A percentile compares a stretch with the other conserved stretches of the same genome.
Conservation (phyloP, 495 filamentous ascomycete species). For the Neurospora africana region DNA sequence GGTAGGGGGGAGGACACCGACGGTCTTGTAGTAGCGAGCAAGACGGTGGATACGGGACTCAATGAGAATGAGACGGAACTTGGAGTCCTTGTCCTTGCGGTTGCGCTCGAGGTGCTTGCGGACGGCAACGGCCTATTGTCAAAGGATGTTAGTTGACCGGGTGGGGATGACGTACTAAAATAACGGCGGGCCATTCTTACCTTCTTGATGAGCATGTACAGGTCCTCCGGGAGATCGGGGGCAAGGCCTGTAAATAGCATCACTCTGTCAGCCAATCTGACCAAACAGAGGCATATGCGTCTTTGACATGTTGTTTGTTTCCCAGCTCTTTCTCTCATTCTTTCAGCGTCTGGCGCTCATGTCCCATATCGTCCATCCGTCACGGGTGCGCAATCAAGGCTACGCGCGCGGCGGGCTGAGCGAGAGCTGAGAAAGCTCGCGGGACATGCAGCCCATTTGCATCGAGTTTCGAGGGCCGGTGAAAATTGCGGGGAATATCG, state of each 20-base stretch:
- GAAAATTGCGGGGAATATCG: not conserved
- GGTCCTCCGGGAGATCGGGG: conserved; percentile 94
- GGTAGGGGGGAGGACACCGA: conserved; percentile 93
- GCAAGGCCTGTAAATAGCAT: conserved; percentile 77
- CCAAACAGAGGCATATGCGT: conserved; percentile 77
- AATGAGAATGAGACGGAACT: conserved; percentile 99
- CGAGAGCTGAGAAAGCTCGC: not conserved
- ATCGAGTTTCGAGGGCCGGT: not conserved
- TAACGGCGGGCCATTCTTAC: conserved; percentile 34
- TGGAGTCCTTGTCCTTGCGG: conserved; percentile 99
- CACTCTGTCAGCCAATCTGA: conserved; percentile 89
- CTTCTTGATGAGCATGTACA: conserved; percentile 99
- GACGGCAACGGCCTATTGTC: conserved; percentile 79
- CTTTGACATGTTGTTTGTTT: conserved; percentile 7
- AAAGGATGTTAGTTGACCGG: not conserved
- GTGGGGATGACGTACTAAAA: not conserved
- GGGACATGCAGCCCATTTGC: not conserved
- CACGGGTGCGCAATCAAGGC: not conserved
- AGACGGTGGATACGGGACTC: conserved; percentile 98
- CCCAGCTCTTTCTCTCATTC: conserved; percentile 1
- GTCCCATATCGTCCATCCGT: not conserved
- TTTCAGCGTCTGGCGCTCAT: conserved; percentile 5
- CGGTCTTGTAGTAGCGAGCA: conserved; percentile 92
- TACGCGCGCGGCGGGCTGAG: not conserved
- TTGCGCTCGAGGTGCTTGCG: conserved; percentile 99